Conservation (phyloP, 1,284 basidiomycete genomes). For the Boletus albobrunnescens region DNA sequence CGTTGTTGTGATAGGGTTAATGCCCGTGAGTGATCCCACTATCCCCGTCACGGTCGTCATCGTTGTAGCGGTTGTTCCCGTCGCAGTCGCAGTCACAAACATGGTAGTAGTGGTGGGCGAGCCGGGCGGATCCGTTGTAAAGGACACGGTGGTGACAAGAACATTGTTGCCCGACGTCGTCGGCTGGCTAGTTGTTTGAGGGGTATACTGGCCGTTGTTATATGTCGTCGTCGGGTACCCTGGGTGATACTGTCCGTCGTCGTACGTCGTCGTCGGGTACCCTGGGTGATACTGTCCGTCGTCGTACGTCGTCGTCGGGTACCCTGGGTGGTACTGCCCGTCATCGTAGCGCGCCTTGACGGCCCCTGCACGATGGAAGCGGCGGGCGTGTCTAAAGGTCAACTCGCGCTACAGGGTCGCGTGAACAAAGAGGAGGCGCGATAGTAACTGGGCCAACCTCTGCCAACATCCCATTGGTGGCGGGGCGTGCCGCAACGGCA, state of each 20-base stretch:
- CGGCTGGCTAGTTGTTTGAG: not conserved
- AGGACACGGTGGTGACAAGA: not conserved
- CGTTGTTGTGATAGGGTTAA: not conserved
- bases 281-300: constrained; percentile 18
- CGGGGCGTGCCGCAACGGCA: constrained; percentile 24
- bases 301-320: constrained; percentile 17
- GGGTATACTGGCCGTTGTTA: constrained; percentile 15
- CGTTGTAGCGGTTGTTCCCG: no score
- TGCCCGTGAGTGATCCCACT: no score
- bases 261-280: constrained; percentile 12
- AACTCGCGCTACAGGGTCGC: constrained; percentile 7
- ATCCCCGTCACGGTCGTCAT: not conserved
- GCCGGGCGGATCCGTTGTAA: not conserved
- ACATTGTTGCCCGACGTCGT: not conserved
- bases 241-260: not conserved
- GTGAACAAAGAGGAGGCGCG: constrained; percentile 8
- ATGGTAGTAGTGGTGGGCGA: constrained; percentile 1
- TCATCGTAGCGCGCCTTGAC: constrained; percentile 18
- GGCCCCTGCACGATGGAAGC: constrained; percentile 10
- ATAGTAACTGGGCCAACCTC: constrained; percentile 12
- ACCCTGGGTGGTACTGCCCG: constrained; percentile 21
- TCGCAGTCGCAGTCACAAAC: no score
- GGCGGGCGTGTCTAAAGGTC: constrained; percentile 11
- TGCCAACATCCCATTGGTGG: constrained; percentile 1
- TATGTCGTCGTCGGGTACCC: not conserved